Evolutionary conservation across 306 rosid genomes (phyloP).

Genomic region (Quercus ilex): DNA sequence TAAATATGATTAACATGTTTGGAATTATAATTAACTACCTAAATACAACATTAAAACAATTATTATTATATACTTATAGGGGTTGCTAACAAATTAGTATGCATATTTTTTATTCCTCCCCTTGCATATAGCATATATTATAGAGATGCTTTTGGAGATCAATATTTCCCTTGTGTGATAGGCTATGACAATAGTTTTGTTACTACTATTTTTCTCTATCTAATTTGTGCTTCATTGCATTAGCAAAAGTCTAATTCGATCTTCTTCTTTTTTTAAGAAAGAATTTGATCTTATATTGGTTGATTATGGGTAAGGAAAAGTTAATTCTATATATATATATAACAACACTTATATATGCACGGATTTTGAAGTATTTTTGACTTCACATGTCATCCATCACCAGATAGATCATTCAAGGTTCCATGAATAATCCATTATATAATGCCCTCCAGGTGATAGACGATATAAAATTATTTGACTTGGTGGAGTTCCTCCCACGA

Average conservation of each 20-base stretch:
- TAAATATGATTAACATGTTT: no score
- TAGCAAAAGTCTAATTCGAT: neutral
- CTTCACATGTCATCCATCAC: neutral
- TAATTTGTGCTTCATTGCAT: no score
- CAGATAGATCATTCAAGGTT: neutral
- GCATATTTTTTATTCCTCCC: neutral
- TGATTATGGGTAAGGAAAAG: neutral
- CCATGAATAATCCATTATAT: constrained; percentile 9
- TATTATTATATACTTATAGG: no score
- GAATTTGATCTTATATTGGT: neutral
- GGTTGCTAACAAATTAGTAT: no score
- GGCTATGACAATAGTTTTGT: neutral
- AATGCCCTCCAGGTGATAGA: neutral
- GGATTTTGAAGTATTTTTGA: neutral
- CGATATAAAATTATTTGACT: constrained; percentile 33
- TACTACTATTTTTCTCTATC: neutral
- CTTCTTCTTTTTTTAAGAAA: no score
- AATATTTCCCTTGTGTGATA: neutral
- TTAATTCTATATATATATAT: neutral
- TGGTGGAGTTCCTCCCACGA: constrained; percentile 10
- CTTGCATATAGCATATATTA: neutral
- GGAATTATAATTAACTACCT: no score
- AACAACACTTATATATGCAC: neutral
- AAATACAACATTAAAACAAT: no score
- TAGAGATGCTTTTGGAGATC: neutral